Evolutionary conservation across 805 yeast species (phyloP).

Genomic region (Cyberlindnera xylosilytica): DNA sequence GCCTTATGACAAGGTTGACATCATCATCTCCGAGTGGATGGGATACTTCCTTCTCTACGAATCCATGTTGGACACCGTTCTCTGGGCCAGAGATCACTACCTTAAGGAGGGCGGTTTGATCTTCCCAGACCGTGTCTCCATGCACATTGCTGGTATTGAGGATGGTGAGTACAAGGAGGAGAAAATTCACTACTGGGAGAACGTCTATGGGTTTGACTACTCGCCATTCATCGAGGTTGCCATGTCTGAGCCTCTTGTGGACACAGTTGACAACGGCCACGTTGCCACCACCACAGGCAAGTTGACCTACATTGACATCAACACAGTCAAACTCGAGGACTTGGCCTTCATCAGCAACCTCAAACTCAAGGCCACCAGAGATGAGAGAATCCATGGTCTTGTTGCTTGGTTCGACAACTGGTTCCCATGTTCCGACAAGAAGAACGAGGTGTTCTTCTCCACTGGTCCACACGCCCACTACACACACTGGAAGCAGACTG

Average conservation of each 20-base stretch:
- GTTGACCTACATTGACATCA: conserved; percentile 80
- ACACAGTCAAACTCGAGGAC: conserved; percentile 81
- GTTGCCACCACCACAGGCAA: conserved; percentile 72
- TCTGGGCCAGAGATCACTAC: conserved; percentile 90
- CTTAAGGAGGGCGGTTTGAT: conserved; percentile 77
- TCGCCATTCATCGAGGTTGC: conserved; percentile 85
- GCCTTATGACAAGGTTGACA: conserved; percentile 88
- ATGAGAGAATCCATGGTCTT: conserved; percentile 83
- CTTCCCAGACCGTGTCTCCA: conserved; percentile 90
- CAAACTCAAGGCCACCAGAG: conserved; percentile 66
- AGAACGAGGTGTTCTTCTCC: conserved; percentile 67
- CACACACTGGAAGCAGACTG: conserved; percentile 99
- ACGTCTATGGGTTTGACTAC: conserved; percentile 95
- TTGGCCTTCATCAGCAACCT: conserved; percentile 75
- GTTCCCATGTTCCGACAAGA: conserved; percentile 58
- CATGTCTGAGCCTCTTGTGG: conserved; percentile 92
- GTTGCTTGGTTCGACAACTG: conserved; percentile 94
- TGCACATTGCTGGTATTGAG: conserved; percentile 88
- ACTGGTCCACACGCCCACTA: conserved; percentile 94
- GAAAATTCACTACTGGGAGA: conserved; percentile 91
- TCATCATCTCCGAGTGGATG: conserved; percentile 98
- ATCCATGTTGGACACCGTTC: conserved; percentile 95
- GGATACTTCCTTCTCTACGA: conserved; percentile 95
- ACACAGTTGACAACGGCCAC: conserved; percentile 78
- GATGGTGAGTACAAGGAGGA: conserved; percentile 91